Evolutionary conservation across 352 stramenopile genomes (phyloP).

Genomic region (Phytophthora ramorum): DNA sequence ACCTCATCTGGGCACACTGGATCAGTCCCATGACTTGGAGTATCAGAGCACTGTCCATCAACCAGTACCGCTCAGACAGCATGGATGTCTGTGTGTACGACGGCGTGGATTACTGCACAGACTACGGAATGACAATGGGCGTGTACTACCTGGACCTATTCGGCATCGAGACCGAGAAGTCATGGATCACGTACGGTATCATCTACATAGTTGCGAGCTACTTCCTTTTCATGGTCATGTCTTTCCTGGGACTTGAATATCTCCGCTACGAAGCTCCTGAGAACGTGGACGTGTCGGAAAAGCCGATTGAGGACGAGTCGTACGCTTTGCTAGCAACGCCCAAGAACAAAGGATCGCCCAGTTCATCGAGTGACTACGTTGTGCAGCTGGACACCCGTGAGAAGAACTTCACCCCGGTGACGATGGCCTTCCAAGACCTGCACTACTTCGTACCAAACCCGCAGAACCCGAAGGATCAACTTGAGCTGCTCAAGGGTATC

Average conservation of each 20-base stretch:
- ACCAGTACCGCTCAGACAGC: conserved; percentile 45
- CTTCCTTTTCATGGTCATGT: conserved; percentile 46
- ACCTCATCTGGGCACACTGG: too few species aligned
- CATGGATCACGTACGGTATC: conserved; percentile 47
- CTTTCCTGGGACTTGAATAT: conserved; percentile 17
- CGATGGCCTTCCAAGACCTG: conserved; percentile 44
- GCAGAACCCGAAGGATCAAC: conserved; percentile 20
- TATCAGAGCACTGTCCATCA: conserved; percentile 49
- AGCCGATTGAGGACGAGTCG: conserved; percentile 16
- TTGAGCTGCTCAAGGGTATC: conserved; percentile 55
- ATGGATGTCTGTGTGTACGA: conserved; percentile 49
- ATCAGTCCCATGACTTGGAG: conserved; percentile 60
- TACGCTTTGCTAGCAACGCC: conserved; percentile 7
- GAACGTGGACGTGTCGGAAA: conserved; percentile 33
- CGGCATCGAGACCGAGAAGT: conserved; percentile 47
- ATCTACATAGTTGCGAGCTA: conserved; percentile 25
- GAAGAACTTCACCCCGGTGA: conserved; percentile 39
- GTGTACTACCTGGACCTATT: conserved; percentile 54
- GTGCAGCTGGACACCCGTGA: conserved; percentile 1
- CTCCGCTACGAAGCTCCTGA: conserved; percentile 23
- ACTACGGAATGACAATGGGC: conserved; percentile 39
- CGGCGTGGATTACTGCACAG: conserved; percentile 46
- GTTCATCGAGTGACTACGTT: not conserved
- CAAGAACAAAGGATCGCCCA: not conserved
- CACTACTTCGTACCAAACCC: conserved; percentile 27